Base-by-base conservation (phyloP, 192 early-diverging fungal species). In the Oehlia diaphana region DNA sequence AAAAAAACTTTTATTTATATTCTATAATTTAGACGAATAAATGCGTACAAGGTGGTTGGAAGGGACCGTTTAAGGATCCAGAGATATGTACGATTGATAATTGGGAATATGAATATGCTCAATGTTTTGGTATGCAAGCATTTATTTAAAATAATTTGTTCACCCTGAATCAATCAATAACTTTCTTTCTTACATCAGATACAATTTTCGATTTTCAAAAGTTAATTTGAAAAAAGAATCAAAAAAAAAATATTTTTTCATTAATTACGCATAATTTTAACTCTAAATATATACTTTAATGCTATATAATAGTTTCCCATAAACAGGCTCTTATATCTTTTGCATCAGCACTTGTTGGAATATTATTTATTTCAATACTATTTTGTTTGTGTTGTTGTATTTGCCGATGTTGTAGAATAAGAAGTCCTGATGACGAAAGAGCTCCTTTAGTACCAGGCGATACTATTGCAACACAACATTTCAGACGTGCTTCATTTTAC, bases 21-120 rank as follows among this genome's bases (percentile, higher is more conserved):
- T 47, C 6, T 10, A 47, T 4, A 26, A 49, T 26, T 72, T 62
- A 53, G 71, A 50, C 71, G 3, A 23, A 31, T 21, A 23, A 39
- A 71, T 79, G 77, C 28, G 77, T 79, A 28, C 77, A 71, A 79
- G 77, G 50, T 8, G 31, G 68, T 42, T 79, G 77, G 77, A 71
- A 79, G 3, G 77, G 50, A 21, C 77, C 77, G 0, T 47, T 79
- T 19, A 42, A 63, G 28, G 23, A 79, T 28, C 50, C 49, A 44
- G 42, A 5, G 13, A 5, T 44, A 35, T 79, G 77, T 28, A 1
- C 12, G 44, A 39, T 28, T 26, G 62, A 76, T 44, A 63, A 23
- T 68, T 79, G 77, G 77, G 77, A 79, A 23, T 79, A 79, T 21
- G 21, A 79, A 26, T 79, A 64, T 61, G 77, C 61, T 26, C 77